Conservation (phyloP, 148 eudicot species). For the Nepenthes gracilis region DNA sequence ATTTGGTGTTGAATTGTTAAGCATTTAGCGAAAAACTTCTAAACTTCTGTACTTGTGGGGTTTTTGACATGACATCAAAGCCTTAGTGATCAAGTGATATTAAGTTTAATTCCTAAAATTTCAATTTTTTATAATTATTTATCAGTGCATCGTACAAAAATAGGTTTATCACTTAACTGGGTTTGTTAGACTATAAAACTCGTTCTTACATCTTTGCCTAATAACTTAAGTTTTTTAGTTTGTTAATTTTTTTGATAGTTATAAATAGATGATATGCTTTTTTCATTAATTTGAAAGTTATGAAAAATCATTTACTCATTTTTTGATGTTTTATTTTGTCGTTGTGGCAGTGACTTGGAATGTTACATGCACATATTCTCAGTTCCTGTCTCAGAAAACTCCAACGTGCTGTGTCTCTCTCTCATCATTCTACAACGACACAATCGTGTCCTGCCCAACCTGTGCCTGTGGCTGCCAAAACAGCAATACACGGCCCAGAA, state of each 20-base stretch:
- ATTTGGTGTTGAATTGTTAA: no score
- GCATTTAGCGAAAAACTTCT: no score
- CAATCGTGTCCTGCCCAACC: constrained; percentile 49
- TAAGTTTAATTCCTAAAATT: no score
- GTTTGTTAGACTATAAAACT: no score
- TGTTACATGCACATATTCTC: constrained; percentile 57
- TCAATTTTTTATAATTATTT: no score
- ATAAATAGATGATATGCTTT: background rate
- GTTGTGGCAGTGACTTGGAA: constrained; percentile 67
- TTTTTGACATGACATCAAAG: no score
- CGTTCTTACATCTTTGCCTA: no score
- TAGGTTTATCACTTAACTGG: no score
- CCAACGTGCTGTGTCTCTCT: constrained; percentile 69
- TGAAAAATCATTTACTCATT: background rate
- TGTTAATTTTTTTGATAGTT: background rate
- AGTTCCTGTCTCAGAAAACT: constrained; percentile 44
- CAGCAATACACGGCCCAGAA: constrained; percentile 30
- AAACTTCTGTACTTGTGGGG: no score
- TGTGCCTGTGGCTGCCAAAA: constrained; percentile 58
- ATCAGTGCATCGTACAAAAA: no score
- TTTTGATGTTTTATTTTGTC: background rate
- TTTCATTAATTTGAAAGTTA: background rate
- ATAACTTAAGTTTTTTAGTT: background rate
- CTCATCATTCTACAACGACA: constrained; percentile 56
- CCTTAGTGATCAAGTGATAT: no score